Base-by-base conservation (phyloP, 202 grass and related monocot species). In the Digitaria exilis region DNA sequence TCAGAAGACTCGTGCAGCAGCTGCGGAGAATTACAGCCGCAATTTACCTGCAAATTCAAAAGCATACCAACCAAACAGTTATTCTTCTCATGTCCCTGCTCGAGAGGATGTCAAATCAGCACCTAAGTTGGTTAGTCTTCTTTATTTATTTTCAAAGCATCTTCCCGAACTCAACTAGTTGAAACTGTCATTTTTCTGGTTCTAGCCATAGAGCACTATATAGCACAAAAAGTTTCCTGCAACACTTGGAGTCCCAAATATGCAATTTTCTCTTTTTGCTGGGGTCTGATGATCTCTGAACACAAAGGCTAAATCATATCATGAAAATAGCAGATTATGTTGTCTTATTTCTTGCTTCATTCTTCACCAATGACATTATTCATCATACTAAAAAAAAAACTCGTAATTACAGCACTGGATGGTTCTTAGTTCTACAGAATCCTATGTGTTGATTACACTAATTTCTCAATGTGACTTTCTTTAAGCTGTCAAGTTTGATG, bases 71-170 rank as follows among this genome's bases (percentile, higher is more conserved):
- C 60, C 54, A 49, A 75, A 89, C 5, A 77, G 30, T 75, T 65
- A 89, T 31, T 86, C 92, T 77, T 76, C 58, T 21, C 79, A 86
- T 28, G 87, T 81, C 45, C 75, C 87, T 45, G 55, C 69, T 59
- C 73, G 39, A 49, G 79, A 32, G 46, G 62, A 88, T 60, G 65
- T 3, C 65, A 89, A 83, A 79, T 71, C 80, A 42, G 66, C 81
- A 31, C 46, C 62, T 49, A 82, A 91, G 54, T 68, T 29, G 92
- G 92, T 94, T 37, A 44, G 69, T 67, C 60, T 54, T 64, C 69
- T 29, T 45, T 49, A 41, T 58, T 82, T 42, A 49, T 42, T n/a
- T 43, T 24, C 54, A 30, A 81, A 52, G 21, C 45, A 41, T 58
- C 54, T 80, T 39, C 3, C 3, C 37, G 7, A 7, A 39, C 4